phyloP scores from a whole-genome alignment of 768 basidiomycete genomes.

The Hortiboletus campestris region DNA sequence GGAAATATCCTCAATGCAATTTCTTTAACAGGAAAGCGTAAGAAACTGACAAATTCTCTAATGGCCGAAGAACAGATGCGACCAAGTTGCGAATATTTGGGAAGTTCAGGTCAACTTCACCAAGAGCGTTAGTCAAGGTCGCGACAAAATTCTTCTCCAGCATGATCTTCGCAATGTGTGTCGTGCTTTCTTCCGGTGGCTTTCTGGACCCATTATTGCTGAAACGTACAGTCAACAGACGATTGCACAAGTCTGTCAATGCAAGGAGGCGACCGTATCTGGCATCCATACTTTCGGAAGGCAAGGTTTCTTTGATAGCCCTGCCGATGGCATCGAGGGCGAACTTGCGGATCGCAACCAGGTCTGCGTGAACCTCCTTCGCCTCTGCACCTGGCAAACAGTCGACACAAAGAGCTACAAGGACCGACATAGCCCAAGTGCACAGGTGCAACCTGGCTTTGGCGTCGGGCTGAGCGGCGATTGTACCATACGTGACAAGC shows the following conservation, averaged over 20 bases:
- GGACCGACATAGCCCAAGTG: constrained; percentile 85
- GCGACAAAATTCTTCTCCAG: constrained; percentile 96
- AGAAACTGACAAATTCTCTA: constrained; percentile 78
- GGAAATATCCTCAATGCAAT: constrained; percentile 10
- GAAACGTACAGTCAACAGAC: constrained; percentile 79
- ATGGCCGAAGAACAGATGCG: constrained; percentile 81
- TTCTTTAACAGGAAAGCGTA: background rate
- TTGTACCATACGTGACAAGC: constrained; percentile 72
- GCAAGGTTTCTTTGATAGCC: constrained; percentile 75
- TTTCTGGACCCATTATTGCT: constrained; percentile 49
- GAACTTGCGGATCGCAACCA: constrained; percentile 88
- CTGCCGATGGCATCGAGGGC: constrained; percentile 87
- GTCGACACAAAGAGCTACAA: constrained; percentile 94
- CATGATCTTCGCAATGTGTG: constrained; percentile 97
- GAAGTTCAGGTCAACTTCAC: constrained; percentile 94
- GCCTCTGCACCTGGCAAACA: constrained; percentile 58
- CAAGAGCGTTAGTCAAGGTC: constrained; percentile 80
- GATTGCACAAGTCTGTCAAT: constrained; percentile 82
- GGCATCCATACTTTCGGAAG: constrained; percentile 58
- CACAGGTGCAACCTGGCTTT: constrained; percentile 62
- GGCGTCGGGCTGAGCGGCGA: constrained; percentile 58
- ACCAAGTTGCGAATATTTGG: constrained; percentile 86
- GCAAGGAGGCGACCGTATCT: constrained; percentile 90
- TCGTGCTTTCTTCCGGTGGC: constrained; percentile 68
- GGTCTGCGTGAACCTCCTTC: constrained; percentile 76